Evolutionary conservation across 2,329 filamentous ascomycete species (phyloP).

Genomic region (Hymenoscyphus albidus): DNA sequence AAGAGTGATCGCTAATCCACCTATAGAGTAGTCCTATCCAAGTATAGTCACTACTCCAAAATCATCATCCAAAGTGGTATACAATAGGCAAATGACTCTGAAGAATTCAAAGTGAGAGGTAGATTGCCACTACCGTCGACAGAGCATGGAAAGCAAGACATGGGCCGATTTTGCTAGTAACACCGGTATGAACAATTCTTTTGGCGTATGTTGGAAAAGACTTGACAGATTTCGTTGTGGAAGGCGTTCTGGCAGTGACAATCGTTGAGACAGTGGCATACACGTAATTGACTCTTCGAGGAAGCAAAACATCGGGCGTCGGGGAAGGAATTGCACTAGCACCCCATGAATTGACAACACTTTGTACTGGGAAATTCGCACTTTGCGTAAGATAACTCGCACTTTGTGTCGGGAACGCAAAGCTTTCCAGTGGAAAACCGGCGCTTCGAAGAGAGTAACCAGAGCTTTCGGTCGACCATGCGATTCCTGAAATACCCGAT

Average conservation of each 20-base stretch:
- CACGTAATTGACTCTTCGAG: neutral
- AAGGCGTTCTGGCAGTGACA: neutral
- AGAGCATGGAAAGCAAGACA: neutral
- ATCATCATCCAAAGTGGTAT: neutral
- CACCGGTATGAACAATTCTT: neutral
- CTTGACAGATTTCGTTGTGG: neutral
- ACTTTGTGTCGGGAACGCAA: constrained; percentile 17
- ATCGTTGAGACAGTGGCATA: neutral
- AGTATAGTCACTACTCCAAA: neutral
- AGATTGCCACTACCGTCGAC: neutral
- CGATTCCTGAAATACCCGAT: constrained; percentile 21
- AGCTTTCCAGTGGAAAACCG: constrained; percentile 4
- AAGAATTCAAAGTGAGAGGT: neutral
- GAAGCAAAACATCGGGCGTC: neutral
- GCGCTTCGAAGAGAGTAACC: constrained; percentile 16
- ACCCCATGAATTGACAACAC: constrained; percentile 14
- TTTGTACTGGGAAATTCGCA: constrained; percentile 11
- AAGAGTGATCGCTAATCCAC: neutral
- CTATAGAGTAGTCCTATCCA: neutral
- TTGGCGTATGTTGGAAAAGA: neutral
- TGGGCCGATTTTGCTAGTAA: neutral
- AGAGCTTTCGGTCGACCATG: constrained; percentile 24
- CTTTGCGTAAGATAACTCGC: constrained; percentile 13
- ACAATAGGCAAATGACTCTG: neutral
- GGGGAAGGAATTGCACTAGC: constrained; percentile 14